Percentiles rank a stretch among this genome's conserved stretches.
These are phyloP conservation scores for Cryomyces minteri DNA, from an alignment of 495 filamentous ascomycete species.

Conservation along the genomic window DNA sequence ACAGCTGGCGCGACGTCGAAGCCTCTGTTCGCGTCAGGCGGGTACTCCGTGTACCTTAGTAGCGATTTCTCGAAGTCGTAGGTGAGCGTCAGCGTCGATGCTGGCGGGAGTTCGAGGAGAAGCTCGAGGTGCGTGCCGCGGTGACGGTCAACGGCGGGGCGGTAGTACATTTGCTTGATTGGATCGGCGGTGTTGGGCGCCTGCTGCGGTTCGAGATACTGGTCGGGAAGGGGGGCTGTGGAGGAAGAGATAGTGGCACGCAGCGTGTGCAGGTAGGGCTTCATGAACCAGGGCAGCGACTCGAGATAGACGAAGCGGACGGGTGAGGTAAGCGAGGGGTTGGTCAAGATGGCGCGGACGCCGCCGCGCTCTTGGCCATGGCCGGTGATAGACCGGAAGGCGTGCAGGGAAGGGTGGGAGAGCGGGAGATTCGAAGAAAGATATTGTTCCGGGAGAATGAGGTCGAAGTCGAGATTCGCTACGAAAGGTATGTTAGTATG, in stretches of 20 bases:
- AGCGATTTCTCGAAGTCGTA: slow-evolving; percentile 98
- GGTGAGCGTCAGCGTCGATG: slow-evolving; percentile 64
- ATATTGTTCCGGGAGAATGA: slow-evolving; percentile 44
- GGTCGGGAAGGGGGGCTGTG: too few relatives aligned
- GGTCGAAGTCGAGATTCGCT: slow-evolving; percentile 48
- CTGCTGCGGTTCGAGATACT: too few relatives aligned
- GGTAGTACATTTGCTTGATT: slow-evolving; percentile 77
- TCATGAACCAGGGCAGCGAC: slow-evolving; percentile 91
- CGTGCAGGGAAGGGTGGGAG: slow-evolving; percentile 52
- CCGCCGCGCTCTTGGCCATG: slow-evolving; percentile 87
- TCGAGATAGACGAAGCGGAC: slow-evolving; percentile 94
- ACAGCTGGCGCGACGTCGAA: slow-evolving; percentile 91
- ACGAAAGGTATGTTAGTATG: slow-evolving; percentile 10
- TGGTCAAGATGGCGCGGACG: slow-evolving; percentile 74
- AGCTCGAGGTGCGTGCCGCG: slow-evolving; percentile 87
- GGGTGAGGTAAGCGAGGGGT: slow-evolving; percentile 43
- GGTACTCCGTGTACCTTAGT: slow-evolving; percentile 92
- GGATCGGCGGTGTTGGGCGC: slow-evolving; percentile 16
- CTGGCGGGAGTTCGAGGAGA: slow-evolving; percentile 58
- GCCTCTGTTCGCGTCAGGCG: slow-evolving; percentile 89
- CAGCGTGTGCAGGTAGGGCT: slow-evolving; percentile 87
- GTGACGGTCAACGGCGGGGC: slow-evolving; percentile 73
- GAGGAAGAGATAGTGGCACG: slow-evolving; percentile 41
- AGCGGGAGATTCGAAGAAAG: slow-evolving; percentile 31
- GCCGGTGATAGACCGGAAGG: slow-evolving; percentile 79